Percentiles rank a stretch among this genome's conserved stretches.
phyloP scores from a whole-genome alignment of 2,329 filamentous ascomycete species.

The Venturia aucupariae region DNA sequence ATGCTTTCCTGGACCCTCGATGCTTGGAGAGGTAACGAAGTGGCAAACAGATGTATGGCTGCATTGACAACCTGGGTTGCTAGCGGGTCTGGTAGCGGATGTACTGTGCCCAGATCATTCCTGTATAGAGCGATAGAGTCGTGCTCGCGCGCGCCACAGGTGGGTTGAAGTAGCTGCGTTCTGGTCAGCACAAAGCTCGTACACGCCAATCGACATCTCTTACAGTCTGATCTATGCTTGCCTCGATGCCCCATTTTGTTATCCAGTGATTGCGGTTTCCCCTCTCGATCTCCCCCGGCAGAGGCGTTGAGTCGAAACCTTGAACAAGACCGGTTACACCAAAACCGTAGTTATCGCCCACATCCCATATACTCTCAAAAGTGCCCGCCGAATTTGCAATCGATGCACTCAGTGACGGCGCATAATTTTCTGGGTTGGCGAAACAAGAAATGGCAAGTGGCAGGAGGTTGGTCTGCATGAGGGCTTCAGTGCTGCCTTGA shows the following conservation, averaged over 20 bases:
- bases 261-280: constrained; percentile 40
- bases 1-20: constrained; percentile 93
- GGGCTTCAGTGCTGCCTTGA: constrained; percentile 70
- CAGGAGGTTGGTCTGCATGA: constrained; percentile 84
- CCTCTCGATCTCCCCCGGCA: constrained; percentile 50
- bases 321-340: constrained; percentile 79
- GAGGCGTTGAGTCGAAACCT: constrained; percentile 62
- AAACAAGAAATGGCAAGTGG: constrained; percentile 86
- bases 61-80: constrained; percentile 91
- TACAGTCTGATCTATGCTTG: constrained; percentile 49
- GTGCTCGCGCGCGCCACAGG: constrained; percentile 78
- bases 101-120: constrained; percentile 39
- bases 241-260: constrained; percentile 51
- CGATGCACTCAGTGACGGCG: constrained; percentile 74
- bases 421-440: constrained; percentile 84
- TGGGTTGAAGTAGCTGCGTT: constrained; percentile 45
- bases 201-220: not conserved
- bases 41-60: constrained; percentile 86
- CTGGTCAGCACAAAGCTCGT: not conserved
- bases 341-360: constrained; percentile 89
- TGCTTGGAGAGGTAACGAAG: constrained; percentile 79
- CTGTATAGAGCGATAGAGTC: constrained; percentile 77
- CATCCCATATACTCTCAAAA: constrained; percentile 92
- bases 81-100: constrained; percentile 61
- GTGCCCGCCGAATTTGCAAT: constrained; percentile 84